Percentiles rank a stretch among this genome's conserved stretches.
Conservation (phyloP, 257 asterid genomes). For the Scutellaria minor region DNA sequence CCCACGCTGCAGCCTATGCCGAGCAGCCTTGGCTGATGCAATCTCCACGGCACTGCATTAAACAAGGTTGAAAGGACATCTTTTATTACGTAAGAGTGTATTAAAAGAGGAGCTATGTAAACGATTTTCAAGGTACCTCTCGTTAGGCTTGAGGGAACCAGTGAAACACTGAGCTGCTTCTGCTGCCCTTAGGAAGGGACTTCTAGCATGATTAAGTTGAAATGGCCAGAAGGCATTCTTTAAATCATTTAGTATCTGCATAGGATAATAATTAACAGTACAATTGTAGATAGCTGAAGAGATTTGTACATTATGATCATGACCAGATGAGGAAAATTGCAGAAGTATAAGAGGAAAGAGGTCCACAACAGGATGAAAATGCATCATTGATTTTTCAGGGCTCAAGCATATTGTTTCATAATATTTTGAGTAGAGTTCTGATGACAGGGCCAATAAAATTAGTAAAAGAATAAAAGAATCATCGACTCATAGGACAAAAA, state of each 20-base stretch:
- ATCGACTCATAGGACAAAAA: not conserved
- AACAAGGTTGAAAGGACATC: constrained; percentile 11
- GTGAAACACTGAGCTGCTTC: constrained; percentile 71
- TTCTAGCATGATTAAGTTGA: constrained; percentile 61
- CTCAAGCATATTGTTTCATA: not conserved
- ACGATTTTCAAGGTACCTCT: constrained; percentile 49
- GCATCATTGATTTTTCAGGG: not conserved
- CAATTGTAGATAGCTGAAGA: not conserved
- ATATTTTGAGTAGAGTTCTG: not conserved
- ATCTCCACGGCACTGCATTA: constrained; percentile 61
- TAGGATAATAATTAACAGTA: constrained; percentile 20
- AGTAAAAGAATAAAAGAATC: not conserved
- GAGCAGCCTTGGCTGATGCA: constrained; percentile 91
- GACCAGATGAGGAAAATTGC: not conserved
- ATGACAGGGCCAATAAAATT: not conserved
- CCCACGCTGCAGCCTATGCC: constrained; percentile 83
- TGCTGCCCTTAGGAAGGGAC: constrained; percentile 85
- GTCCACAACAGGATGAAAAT: not conserved
- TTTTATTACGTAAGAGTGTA: not conserved
- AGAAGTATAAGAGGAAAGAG: constrained; percentile 23
- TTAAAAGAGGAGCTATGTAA: not conserved
- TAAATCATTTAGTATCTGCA: constrained; percentile 73
- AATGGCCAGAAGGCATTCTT: constrained; percentile 89
- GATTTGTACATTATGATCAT: constrained; percentile 11
- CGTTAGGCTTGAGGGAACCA: constrained; percentile 44